Percentiles rank a stretch among this genome's conserved stretches.
These are phyloP conservation scores for Pythium plurisporium DNA, from an alignment of 352 stramenopile species.

Conservation along the genomic window DNA sequence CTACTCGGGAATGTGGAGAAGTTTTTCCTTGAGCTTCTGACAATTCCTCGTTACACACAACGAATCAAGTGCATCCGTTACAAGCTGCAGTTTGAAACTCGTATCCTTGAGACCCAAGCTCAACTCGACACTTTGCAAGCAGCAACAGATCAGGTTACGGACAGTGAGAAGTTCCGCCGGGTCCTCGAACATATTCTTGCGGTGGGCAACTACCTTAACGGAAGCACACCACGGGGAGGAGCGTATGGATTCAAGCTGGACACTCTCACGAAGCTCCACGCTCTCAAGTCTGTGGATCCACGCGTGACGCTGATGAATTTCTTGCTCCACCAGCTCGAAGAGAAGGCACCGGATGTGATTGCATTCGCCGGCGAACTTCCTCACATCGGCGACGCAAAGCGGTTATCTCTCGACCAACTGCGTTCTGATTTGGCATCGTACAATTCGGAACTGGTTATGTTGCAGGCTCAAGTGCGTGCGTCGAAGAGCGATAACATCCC, in stretches of 20 bases:
- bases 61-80: slow-evolving; percentile 87
- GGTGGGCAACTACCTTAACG: slow-evolving; percentile 92
- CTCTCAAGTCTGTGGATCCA: slow-evolving; percentile 77
- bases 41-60: slow-evolving; percentile 83
- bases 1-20: slow-evolving; percentile 85
- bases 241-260: slow-evolving; percentile 92
- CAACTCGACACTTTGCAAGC: slow-evolving; percentile 80
- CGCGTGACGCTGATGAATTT: slow-evolving; percentile 83
- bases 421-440: slow-evolving; percentile 76
- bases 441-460: slow-evolving; percentile 80
- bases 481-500: slow-evolving; percentile 74
- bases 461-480: slow-evolving; percentile 76
- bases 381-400: slow-evolving; percentile 72
- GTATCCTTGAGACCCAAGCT: slow-evolving; percentile 76
- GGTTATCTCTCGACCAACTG: slow-evolving; percentile 77
- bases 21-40: slow-evolving; percentile 84
- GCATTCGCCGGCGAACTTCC: slow-evolving; percentile 74
- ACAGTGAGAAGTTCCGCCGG: slow-evolving; percentile 76
- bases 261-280: slow-evolving; percentile 85
- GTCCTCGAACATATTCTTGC: slow-evolving; percentile 84
- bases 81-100: slow-evolving; percentile 83
- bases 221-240: slow-evolving; percentile 77
- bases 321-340: slow-evolving; percentile 70
- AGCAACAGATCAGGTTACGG: slow-evolving; percentile 72
- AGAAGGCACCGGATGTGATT: slow-evolving; percentile 70